Evolutionary conservation across 2,329 filamentous ascomycete species (phyloP).

Genomic region (Diplodia seriata): DNA sequence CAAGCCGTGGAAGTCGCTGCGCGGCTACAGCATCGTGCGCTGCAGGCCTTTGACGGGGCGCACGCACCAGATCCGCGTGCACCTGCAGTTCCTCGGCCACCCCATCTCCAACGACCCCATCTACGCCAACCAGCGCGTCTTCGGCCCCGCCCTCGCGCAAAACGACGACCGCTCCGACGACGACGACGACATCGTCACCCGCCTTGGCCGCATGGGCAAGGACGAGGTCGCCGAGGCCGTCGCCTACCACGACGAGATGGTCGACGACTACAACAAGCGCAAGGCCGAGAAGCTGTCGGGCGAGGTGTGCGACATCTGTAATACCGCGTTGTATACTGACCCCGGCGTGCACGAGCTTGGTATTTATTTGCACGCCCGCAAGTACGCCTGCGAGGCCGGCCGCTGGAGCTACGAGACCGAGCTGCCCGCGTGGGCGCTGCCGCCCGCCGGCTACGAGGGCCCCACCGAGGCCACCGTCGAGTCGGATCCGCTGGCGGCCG

Average conservation of each 20-base stretch:
- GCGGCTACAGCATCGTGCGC: conserved; percentile 92
- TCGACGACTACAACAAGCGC: conserved; percentile 85
- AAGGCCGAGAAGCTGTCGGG: conserved; percentile 95
- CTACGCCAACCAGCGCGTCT: conserved; percentile 92
- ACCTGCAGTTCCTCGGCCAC: conserved; percentile 91
- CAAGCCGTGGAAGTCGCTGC: conserved; percentile 60
- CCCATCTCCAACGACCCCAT: conserved; percentile 98
- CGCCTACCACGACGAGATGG: conserved; percentile 92
- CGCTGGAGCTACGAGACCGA: conserved; percentile 87
- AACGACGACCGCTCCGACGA: conserved; percentile 71
- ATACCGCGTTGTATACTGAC: conserved; percentile 90
- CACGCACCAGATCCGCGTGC: conserved; percentile 93
- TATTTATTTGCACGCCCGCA: conserved; percentile 90
- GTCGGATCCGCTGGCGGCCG: conserved; percentile 54
- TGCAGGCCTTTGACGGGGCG: conserved; percentile 92
- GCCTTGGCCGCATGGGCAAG: conserved; percentile 90
- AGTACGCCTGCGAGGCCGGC: conserved; percentile 84
- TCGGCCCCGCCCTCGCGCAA: conserved; percentile 78
- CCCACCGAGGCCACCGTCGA: conserved; percentile 68
- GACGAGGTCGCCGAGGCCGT: conserved; percentile 89
- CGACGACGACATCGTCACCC: conserved; percentile 88
- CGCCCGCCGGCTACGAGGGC: conserved; percentile 74
- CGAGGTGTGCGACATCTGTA: conserved; percentile 78
- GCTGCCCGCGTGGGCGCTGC: conserved; percentile 85
- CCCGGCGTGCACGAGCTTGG: conserved; percentile 88